A percentile compares a stretch with the other conserved stretches of the same genome.
Conservation (phyloP, 2,329 filamentous ascomycete species). For the Claviceps digitariae region DNA sequence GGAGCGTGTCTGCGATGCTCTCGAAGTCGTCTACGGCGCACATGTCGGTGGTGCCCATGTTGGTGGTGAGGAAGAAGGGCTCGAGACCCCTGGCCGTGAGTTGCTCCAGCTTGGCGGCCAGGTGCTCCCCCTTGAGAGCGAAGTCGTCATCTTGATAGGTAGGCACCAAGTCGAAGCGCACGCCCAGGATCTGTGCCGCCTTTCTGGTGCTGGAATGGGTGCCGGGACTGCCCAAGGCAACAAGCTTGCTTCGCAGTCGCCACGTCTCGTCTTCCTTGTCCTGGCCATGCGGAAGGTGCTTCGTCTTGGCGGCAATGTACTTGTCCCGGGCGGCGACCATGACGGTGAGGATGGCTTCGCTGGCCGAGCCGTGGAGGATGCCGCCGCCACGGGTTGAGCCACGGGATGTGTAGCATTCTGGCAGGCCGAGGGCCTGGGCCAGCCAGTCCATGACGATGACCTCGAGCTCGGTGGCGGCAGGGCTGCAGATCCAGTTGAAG, state of each 20-base stretch:
- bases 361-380: conserved; percentile 87
- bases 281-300: conserved; percentile 35
- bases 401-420: background rate
- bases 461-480: conserved; percentile 85
- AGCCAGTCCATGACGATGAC: conserved; percentile 90
- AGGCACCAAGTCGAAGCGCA: conserved; percentile 61
- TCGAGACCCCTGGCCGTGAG: conserved; percentile 57
- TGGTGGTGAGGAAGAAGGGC: conserved; percentile 77
- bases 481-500: conserved; percentile 96
- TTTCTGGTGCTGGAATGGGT: conserved; percentile 80
- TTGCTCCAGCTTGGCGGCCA: conserved; percentile 49
- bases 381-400: conserved; percentile 64
- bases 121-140: conserved; percentile 50
- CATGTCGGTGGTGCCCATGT: conserved; percentile 74
- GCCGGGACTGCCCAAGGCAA: conserved; percentile 67
- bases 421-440: conserved; percentile 48
- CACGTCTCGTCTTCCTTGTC: conserved; percentile 59
- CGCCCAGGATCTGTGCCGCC: conserved; percentile 72
- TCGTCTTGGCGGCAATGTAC: conserved; percentile 50
- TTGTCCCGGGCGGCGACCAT: conserved; percentile 80
- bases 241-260: conserved; percentile 40
- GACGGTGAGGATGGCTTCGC: conserved; percentile 73
- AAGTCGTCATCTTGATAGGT: conserved; percentile 50
- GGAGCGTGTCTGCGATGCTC: conserved; percentile 43
- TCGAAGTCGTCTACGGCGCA: conserved; percentile 76